These are phyloP conservation scores for Phialemoniopsis sp. DNA, from an alignment of 2,329 filamentous ascomycete genomes.

Conservation along the genomic window DNA sequence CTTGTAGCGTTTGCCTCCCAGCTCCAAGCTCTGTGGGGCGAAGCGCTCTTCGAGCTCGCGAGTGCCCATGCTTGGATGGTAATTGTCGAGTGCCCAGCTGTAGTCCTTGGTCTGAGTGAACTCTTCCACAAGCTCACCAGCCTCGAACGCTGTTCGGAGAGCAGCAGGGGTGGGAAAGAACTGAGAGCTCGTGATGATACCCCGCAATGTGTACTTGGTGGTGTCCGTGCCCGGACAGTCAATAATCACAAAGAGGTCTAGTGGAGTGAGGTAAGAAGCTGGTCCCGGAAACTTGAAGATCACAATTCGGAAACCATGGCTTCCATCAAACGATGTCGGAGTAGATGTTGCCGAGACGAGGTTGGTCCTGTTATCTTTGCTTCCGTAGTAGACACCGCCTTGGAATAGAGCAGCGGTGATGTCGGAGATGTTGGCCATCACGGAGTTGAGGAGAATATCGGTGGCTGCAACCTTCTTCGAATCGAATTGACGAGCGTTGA, in stretches of 20 bases:
- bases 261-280: conserved; percentile 32
- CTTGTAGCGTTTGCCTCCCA: conserved; percentile 33
- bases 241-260: conserved; percentile 39
- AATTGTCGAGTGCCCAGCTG: conserved; percentile 27
- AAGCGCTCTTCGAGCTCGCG: conserved; percentile 27
- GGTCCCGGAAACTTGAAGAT: conserved; percentile 35
- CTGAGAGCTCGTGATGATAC: conserved; percentile 34
- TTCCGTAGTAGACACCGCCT: conserved; percentile 24
- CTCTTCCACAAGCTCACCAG: conserved; percentile 27
- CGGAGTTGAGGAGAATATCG: conserved; percentile 26
- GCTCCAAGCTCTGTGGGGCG: conserved; percentile 28
- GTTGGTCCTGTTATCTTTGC: conserved; percentile 19
- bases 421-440: conserved; percentile 27
- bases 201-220: conserved; percentile 33
- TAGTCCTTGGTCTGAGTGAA: conserved; percentile 25
- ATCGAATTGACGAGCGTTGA: conserved; percentile 27
- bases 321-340: conserved; percentile 34
- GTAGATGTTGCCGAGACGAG: conserved; percentile 24
- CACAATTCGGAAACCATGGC: conserved; percentile 28
- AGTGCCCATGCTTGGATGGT: conserved; percentile 15
- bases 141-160: conserved; percentile 29
- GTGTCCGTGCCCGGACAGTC: conserved; percentile 38
- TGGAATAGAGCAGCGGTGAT: conserved; percentile 34
- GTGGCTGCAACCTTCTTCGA: conserved; percentile 20
- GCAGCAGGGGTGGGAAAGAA: conserved; percentile 27